Evolutionary conservation across 495 filamentous ascomycete genomes (phyloP).

Genomic region (Parachaetomium inaequale): DNA sequence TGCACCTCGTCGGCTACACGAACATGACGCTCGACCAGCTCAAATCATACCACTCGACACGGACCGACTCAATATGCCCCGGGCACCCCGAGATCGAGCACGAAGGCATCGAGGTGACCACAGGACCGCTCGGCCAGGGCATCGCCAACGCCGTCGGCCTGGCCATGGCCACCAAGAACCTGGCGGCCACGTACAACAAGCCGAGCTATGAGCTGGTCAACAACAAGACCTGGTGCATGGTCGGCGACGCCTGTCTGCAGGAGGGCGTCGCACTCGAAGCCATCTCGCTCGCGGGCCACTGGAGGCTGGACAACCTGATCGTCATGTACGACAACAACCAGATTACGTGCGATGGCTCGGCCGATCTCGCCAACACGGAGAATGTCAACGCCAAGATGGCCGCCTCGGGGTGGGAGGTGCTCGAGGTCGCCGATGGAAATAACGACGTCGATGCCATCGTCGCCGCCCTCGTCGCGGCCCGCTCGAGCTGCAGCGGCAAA

Average conservation of each 20-base stretch:
- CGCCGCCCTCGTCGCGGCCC: slow-evolving; percentile 44
- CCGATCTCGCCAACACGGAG: slow-evolving; percentile 54
- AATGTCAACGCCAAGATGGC: slow-evolving; percentile 58
- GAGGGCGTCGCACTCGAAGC: slow-evolving; percentile 60
- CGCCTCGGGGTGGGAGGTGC: slow-evolving; percentile 56
- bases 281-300: slow-evolving; percentile 54
- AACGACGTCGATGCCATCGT: slow-evolving; percentile 53
- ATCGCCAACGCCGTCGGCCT: slow-evolving; percentile 58
- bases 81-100: slow-evolving; percentile 62
- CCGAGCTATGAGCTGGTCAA: slow-evolving; percentile 47
- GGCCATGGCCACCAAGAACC: slow-evolving; percentile 56
- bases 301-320: slow-evolving; percentile 52
- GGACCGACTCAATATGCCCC: slow-evolving; percentile 51
- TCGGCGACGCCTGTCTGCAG: slow-evolving; percentile 57
- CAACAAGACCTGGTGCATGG: slow-evolving; percentile 54
- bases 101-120: slow-evolving; percentile 60
- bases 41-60: slow-evolving; percentile 55
- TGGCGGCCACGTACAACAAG: slow-evolving; percentile 52
- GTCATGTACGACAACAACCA: slow-evolving; percentile 61
- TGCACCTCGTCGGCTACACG: slow-evolving; percentile 57
- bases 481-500: slow-evolving; percentile 40
- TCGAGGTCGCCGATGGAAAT: slow-evolving; percentile 52
- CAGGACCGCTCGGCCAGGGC: slow-evolving; percentile 58
- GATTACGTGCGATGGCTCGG: slow-evolving; percentile 56
- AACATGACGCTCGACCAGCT: slow-evolving; percentile 58